Base-by-base conservation (phyloP, 2,329 filamentous ascomycete species). In the Calonectria pseudoturangicola region DNA sequence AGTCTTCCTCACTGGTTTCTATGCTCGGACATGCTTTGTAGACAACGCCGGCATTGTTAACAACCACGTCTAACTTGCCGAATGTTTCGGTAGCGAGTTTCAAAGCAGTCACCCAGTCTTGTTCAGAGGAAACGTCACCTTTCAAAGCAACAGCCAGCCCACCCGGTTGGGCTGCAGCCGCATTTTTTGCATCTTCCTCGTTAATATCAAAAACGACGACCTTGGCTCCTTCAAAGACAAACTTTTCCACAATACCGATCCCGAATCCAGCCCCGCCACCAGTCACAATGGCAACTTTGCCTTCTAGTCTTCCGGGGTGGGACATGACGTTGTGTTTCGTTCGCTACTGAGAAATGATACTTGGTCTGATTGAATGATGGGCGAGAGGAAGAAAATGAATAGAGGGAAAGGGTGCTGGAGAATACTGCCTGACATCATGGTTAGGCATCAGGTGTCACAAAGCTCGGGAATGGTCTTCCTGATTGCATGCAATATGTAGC, bases 41-140 rank as follows among this genome's bases (percentile, higher is more conserved):
- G n/a, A 63, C 56, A 5, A 63, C 56, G 3, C 66, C 66, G 45
- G 66, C 66, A n/a, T 69, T 69, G 18, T 69, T 69, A 4, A 69
- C 56, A 2, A 69, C 56, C 9, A 69, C n/a, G 25, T 69, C 66
- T 15, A 69, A 33, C 27, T 45, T 69, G 18, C 56, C 66, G 10
- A 51, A 69, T 7, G n/a, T 50, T n/a, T 69, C 27, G 4, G 27
- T 39, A 9, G 66, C 56, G 13, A 64, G 10, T 2, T 54, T 47
- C 15, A 69, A 13, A 8, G 54, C 66, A 6, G 25, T 27, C 12
- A 41, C 48, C 66, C 66, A 69, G 25, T 62, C 54, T 15, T 27
- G 25, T 43, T 62, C 66, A 4, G 12, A 28, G 27, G 66, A 63
- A n/a, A 62, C 54, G 50, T 69, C 66, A 1, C 54, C 54, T 27